Percentiles rank a stretch among this genome's conserved stretches.
These are phyloP conservation scores for Aspergillus uvarum DNA, from an alignment of 2,329 filamentous ascomycete genomes.

Conservation along the genomic window DNA sequence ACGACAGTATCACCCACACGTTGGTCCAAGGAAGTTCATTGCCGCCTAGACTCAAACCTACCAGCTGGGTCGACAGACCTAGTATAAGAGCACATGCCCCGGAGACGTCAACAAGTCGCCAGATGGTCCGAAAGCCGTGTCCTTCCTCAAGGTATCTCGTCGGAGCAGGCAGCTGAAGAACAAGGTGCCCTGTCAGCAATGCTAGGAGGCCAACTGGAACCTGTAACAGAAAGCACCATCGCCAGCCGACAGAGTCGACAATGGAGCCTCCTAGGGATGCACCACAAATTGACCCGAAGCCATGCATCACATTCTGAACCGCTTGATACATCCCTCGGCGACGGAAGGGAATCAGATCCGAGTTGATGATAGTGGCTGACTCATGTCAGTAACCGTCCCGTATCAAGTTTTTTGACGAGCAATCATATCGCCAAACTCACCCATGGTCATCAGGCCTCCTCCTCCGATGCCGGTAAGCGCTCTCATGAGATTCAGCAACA, in stretches of 20 bases:
- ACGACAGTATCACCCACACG: slow-evolving; percentile 41
- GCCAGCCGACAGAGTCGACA: slow-evolving; percentile 47
- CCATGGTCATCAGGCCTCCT: slow-evolving; percentile 68
- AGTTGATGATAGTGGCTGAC: slow-evolving; percentile 65
- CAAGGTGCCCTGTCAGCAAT: slow-evolving; percentile 53
- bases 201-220: slow-evolving; percentile 60
- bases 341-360: slow-evolving; percentile 72
- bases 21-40: slow-evolving; percentile 48
- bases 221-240: slow-evolving; percentile 60
- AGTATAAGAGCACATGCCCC: slow-evolving; percentile 59
- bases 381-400: neutral
- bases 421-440: slow-evolving; percentile 17
- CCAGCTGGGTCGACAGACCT: slow-evolving; percentile 58
- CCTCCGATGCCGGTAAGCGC: slow-evolving; percentile 72
- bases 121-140: slow-evolving; percentile 42
- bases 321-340: slow-evolving; percentile 72
- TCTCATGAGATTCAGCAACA: slow-evolving; percentile 68
- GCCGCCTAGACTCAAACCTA: slow-evolving; percentile 46
- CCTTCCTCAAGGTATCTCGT: slow-evolving; percentile 12
- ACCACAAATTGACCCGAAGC: slow-evolving; percentile 61
- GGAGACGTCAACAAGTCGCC: slow-evolving; percentile 58
- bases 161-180: slow-evolving; percentile 50
- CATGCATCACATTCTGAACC: slow-evolving; percentile 59
- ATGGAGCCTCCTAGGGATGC: slow-evolving; percentile 48
- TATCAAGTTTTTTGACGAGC: neutral